phyloP scores from a whole-genome alignment of 1,139 yeast genomes.

The Lodderomyces metapsilosis region DNA sequence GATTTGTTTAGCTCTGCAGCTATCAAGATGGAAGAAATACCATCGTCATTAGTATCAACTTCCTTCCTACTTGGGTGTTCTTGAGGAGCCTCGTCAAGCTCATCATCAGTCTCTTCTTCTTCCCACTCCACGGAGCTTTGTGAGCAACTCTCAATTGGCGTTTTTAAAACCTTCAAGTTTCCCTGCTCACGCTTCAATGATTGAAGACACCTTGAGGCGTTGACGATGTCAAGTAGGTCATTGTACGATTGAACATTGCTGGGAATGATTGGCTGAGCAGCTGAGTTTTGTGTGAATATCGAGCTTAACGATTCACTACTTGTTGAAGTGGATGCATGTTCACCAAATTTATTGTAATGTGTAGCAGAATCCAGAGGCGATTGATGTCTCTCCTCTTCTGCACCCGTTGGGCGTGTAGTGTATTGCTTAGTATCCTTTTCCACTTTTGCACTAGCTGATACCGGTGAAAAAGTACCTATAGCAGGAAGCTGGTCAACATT shows the following conservation, averaged over 20 bases:
- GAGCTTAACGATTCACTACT: conserved; percentile 2
- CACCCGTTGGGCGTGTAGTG: too few relatives aligned
- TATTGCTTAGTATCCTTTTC: background rate
- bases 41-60: conserved; percentile 11
- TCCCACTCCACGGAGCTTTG: background rate
- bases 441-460: background rate
- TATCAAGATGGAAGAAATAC: conserved; percentile 26
- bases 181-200: conserved; percentile 18
- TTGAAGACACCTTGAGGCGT: conserved; percentile 43
- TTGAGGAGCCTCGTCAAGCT: background rate
- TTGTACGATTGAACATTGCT: conserved; percentile 8
- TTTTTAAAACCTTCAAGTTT: background rate
- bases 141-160: background rate
- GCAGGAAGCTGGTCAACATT: conserved; percentile 6
- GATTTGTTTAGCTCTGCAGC: conserved; percentile 23
- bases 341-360: background rate
- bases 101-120: conserved; percentile 10
- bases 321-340: background rate
- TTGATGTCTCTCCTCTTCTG: background rate
- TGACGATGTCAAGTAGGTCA: conserved; percentile 36
- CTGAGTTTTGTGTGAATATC: background rate
- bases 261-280: background rate
- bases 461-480: conserved; percentile 9
- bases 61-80: background rate
- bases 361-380: background rate